A percentile compares a stretch with the other conserved stretches of the same genome.
Evolutionary conservation across 192 early-diverging fungal species (phyloP).

Genomic region (Coemansia sp.): DNA sequence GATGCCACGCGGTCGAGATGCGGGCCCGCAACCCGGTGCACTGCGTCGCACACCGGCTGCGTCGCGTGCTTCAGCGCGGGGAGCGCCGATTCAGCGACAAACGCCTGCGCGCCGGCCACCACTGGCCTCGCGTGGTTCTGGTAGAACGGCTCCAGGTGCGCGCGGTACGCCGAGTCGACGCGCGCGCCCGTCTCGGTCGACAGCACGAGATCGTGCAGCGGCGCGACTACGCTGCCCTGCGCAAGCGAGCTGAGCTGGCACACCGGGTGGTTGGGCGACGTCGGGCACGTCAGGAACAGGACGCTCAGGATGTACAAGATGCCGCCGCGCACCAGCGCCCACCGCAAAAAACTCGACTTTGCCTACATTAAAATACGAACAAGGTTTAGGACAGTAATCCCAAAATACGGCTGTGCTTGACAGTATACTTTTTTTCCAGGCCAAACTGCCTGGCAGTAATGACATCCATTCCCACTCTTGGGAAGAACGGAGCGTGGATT

Average conservation of each 20-base stretch:
- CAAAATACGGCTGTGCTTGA: too few relatives aligned
- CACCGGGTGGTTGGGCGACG: conserved; percentile 20
- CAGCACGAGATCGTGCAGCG: conserved; percentile 18
- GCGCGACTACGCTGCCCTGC: conserved; percentile 13
- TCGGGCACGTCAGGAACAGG: conserved; percentile 39
- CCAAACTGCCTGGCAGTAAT: too few relatives aligned
- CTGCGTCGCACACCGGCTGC: conserved; percentile 19
- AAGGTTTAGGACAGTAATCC: background rate
- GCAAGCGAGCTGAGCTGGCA: conserved; percentile 24
- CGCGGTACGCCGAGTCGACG: conserved; percentile 37
- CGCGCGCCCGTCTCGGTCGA: conserved; percentile 45
- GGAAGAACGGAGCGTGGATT: background rate
- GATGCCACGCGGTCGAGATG: conserved; percentile 12
- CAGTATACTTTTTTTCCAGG: too few relatives aligned
- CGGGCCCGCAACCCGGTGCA: conserved; percentile 21
- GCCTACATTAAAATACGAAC: background rate
- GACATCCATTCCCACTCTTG: background rate
- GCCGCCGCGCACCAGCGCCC: conserved; percentile 18
- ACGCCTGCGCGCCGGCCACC: conserved; percentile 6
- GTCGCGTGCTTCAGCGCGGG: conserved; percentile 21
- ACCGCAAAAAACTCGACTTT: conserved; percentile 11
- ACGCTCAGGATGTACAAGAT: conserved; percentile 33
- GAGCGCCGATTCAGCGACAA: conserved; percentile 23
- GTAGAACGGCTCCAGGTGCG: conserved; percentile 52
- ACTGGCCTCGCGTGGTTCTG: conserved; percentile 32